These are phyloP conservation scores for Phoenix roebelenii DNA, from an alignment of 176 grass and related monocot genomes.

Conservation along the genomic window DNA sequence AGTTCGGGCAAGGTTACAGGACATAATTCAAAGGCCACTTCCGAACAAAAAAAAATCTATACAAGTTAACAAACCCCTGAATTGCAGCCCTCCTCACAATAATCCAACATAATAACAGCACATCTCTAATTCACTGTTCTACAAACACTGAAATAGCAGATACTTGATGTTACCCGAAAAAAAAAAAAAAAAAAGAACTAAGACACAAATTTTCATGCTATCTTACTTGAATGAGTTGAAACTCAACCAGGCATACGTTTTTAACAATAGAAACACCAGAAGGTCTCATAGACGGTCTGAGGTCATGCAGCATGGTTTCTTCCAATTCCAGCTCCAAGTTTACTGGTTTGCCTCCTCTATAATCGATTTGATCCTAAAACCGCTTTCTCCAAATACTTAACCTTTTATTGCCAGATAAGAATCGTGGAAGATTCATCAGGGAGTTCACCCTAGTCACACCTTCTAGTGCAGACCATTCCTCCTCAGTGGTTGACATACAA, in stretches of 20 bases:
- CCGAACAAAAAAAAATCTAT: constrained; percentile 37
- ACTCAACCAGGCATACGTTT: too few species aligned
- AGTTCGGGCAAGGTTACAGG: not conserved
- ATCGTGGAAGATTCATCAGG: constrained; percentile 81
- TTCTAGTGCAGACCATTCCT: constrained; percentile 93
- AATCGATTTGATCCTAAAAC: constrained; percentile 11
- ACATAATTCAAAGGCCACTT: constrained; percentile 59
- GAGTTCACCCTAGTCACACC: constrained; percentile 85
- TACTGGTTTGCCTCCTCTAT: too few species aligned
- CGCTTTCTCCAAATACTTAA: constrained; percentile 55
- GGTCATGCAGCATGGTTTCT: too few species aligned
- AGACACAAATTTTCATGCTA: too few species aligned
- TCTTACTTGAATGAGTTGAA: too few species aligned
- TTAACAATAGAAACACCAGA: too few species aligned
- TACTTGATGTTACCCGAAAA: too few species aligned
- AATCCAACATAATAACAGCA: constrained; percentile 21
- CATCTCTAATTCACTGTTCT: constrained; percentile 13
- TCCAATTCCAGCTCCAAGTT: too few species aligned
- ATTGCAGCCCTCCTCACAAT: constrained; percentile 29
- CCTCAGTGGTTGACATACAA: constrained; percentile 80
- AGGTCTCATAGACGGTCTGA: too few species aligned
- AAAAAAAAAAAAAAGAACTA: too few species aligned
- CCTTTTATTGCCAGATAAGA: constrained; percentile 48
- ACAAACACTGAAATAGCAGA: too few species aligned
- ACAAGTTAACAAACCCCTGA: constrained; percentile 43